Percentiles rank a stretch among this genome's conserved stretches.
These are phyloP conservation scores for Volvariella volvacea DNA, from an alignment of 1,284 basidiomycete genomes.

Conservation along the genomic window DNA sequence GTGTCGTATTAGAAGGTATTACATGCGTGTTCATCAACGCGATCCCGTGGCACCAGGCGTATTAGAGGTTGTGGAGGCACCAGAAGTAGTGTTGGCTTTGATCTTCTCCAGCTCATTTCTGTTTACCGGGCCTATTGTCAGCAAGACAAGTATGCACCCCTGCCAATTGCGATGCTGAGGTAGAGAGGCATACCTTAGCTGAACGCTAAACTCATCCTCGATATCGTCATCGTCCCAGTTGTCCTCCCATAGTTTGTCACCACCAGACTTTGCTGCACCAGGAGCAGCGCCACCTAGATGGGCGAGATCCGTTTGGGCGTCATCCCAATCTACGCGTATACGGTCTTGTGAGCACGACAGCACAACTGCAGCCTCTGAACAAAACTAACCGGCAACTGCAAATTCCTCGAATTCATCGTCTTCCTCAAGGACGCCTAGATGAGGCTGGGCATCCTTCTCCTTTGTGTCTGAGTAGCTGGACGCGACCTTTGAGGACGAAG, in stretches of 20 bases:
- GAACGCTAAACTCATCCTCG: constrained; percentile 95
- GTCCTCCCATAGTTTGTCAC: constrained; percentile 94
- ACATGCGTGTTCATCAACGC: too few species aligned
- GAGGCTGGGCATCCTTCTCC: constrained; percentile 24
- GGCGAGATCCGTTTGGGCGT: constrained; percentile 74
- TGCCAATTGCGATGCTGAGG: neutral
- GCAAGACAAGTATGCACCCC: neutral
- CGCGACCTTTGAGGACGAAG: constrained; percentile 22
- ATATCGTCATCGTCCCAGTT: constrained; percentile 99
- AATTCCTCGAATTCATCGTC: constrained; percentile 86
- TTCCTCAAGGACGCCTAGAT: constrained; percentile 73
- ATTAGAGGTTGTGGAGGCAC: too few species aligned
- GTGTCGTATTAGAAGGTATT: too few species aligned
- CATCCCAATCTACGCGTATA: constrained; percentile 67
- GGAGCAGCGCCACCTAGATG: constrained; percentile 68
- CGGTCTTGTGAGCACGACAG: constrained; percentile 1
- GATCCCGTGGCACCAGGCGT: too few species aligned
- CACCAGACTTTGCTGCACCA: constrained; percentile 65
- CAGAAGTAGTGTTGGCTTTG: constrained; percentile 25
- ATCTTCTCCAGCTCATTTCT: constrained; percentile 67
- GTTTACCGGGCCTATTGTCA: neutral
- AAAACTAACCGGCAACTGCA: constrained; percentile 53
- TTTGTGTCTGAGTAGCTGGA: constrained; percentile 20
- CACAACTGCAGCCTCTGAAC: neutral
- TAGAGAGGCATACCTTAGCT: constrained; percentile 67